phyloP scores from a whole-genome alignment of 192 early-diverging fungal species.

The Dissophora ornata region DNA sequence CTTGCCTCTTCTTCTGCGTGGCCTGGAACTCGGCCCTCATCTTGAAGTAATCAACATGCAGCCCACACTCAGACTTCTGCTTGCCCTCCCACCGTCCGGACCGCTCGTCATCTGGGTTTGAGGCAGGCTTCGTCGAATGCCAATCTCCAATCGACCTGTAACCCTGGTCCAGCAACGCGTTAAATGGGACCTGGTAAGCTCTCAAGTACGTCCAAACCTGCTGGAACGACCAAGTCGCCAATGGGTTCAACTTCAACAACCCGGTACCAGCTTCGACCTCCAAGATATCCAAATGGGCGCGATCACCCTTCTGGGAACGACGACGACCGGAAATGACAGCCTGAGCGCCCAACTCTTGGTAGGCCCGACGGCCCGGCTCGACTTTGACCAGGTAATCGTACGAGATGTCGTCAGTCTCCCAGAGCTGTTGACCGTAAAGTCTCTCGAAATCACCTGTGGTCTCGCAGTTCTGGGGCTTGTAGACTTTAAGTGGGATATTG shows the following conservation, averaged over 20 bases:
- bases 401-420: slow-evolving; percentile 80
- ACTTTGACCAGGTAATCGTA: slow-evolving; percentile 96
- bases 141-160: slow-evolving; percentile 95
- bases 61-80: slow-evolving; percentile 93
- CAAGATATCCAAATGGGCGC: slow-evolving; percentile 78
- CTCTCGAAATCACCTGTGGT: slow-evolving; percentile 75
- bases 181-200: slow-evolving; percentile 89
- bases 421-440: slow-evolving; percentile 82
- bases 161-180: slow-evolving; percentile 86
- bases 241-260: slow-evolving; percentile 91
- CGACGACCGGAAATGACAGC: slow-evolving; percentile 93
- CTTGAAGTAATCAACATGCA: slow-evolving; percentile 97
- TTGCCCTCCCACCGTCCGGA: slow-evolving; percentile 90
- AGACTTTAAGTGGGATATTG: slow-evolving; percentile 75
- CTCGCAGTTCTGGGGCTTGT: slow-evolving; percentile 73
- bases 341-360: slow-evolving; percentile 76
- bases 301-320: slow-evolving; percentile 86
- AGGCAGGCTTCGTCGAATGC: slow-evolving; percentile 85
- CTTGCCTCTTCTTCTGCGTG: slow-evolving; percentile 78
- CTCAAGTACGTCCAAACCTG: slow-evolving; percentile 89
- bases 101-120: slow-evolving; percentile 77
- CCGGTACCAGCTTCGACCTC: slow-evolving; percentile 82
- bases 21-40: slow-evolving; percentile 86
- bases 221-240: slow-evolving; percentile 92
- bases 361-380: slow-evolving; percentile 91